These are phyloP conservation scores for Stachybotrys chlorohalonatus DNA, from an alignment of 2,329 filamentous ascomycete species.

Conservation along the genomic window DNA sequence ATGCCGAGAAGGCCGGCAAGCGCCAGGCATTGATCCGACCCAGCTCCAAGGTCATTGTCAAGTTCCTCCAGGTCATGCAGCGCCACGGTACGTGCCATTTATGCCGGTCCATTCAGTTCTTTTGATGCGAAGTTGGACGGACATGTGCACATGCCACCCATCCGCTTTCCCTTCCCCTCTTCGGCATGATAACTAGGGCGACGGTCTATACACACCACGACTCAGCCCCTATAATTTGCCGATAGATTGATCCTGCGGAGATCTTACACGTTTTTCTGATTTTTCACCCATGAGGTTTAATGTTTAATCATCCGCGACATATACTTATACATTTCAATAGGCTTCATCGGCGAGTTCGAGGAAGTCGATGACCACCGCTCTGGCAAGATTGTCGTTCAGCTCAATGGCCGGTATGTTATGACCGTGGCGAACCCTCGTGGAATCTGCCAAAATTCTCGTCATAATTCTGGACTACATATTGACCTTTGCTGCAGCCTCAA, in stretches of 20 bases:
- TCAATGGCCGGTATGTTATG: conserved; percentile 67
- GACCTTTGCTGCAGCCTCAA: conserved; percentile 49
- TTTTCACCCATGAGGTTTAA: conserved; percentile 62
- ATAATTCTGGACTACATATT: no score
- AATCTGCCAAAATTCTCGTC: no score
- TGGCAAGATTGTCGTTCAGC: conserved; percentile 99
- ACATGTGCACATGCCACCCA: background rate
- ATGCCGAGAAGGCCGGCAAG: conserved; percentile 99
- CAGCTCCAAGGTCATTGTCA: conserved; percentile 98
- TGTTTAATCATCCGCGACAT: conserved; percentile 96
- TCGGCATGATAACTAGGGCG: conserved; percentile 99
- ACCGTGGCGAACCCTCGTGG: background rate
- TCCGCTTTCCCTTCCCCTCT: conserved; percentile 17
- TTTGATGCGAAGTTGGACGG: no score
- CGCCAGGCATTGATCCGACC: conserved; percentile 98
- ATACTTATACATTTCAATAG: conserved; percentile 48
- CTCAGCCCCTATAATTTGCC: conserved; percentile 99
- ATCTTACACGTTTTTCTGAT: conserved; percentile 94
- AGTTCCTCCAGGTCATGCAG: conserved; percentile 99
- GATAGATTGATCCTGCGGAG: conserved; percentile 78
- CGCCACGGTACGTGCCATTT: conserved; percentile 76
- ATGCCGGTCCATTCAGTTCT: background rate
- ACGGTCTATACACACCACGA: conserved; percentile 74
- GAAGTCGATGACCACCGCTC: conserved; percentile 99
- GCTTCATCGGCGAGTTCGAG: conserved; percentile 99